Base-by-base conservation (phyloP, 2,329 filamentous ascomycete genomes). In the Alternaria atra region DNA sequence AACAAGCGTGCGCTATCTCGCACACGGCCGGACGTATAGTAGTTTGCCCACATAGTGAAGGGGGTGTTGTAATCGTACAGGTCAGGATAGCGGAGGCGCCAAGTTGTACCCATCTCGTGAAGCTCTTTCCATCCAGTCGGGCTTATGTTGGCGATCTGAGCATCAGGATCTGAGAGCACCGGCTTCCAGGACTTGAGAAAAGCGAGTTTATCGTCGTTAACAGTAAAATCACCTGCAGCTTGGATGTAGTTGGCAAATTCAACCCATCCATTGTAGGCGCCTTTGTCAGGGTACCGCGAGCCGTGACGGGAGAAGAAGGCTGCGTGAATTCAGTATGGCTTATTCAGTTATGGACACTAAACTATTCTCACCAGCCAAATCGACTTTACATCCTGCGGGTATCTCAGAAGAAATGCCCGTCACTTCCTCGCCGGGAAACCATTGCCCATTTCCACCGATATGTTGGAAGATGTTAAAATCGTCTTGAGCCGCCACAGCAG, bases 11-110 rank as follows among this genome's bases (percentile, higher is more conserved):
- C 87, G 2, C 87, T 88, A 71, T 90, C 86, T 10, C 90, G 79
- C 0, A 89, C 87, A 6, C 87, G 84, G 6, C 72, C 70, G 1
- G 76, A 72, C 20, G 69, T 73, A 73, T 90, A 90, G 67, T 88
- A 85, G 72, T 91, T 91, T 17, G 87, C 84, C 86, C 87, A 91
- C 6, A 89, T 84, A 8, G 84, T 80, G 67, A 90, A 89, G 2
- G 80, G 78, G 0, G 77, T 79, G 55, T 82, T 80, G 59, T 83
- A 79, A 27, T 78, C 69, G 62, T 84, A 84, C 17, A 90, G 80
- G 37, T 84, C 74, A 0, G 83, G 80, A 68, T 83, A 84, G 66
- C 74, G 75, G 52, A 71, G 70, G 52, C 75, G 72, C 52, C 87
- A 79, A 3, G 79, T 79, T 56, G 86, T 85, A 6, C 86, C 86